Evolutionary conservation across 805 yeast species (phyloP).

Genomic region (Metschnikowia similis): DNA sequence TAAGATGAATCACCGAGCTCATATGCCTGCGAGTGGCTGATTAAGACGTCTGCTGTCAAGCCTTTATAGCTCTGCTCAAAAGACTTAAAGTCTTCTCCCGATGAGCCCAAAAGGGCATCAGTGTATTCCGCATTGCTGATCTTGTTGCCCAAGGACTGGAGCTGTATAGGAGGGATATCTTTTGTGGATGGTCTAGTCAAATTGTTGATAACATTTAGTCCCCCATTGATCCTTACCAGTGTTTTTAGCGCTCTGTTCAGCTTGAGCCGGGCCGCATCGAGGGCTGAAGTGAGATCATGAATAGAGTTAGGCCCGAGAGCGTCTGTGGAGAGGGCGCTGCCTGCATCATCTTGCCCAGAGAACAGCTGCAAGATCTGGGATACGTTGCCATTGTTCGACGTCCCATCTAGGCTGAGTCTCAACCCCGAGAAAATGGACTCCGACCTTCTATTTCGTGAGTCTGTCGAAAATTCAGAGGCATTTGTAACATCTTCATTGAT

Average conservation of each 20-base stretch:
- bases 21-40: conserved; percentile 24
- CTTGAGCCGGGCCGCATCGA: conserved; percentile 42
- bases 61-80: conserved; percentile 37
- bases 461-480: conserved; percentile 13
- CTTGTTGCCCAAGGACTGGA: conserved; percentile 33
- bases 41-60: conserved; percentile 36
- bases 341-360: conserved; percentile 16
- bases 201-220: conserved; percentile 40
- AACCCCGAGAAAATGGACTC: conserved; percentile 16
- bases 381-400: conserved; percentile 9
- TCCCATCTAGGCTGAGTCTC: conserved; percentile 15
- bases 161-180: conserved; percentile 80
- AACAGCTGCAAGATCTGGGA: conserved; percentile 16
- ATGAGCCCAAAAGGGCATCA: conserved; percentile 15
- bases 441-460: conserved; percentile 9
- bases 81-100: conserved; percentile 26
- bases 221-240: conserved; percentile 38
- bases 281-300: conserved; percentile 66
- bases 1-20: conserved; percentile 7
- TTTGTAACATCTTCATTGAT: conserved; percentile 16
- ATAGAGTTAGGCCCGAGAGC: conserved; percentile 74
- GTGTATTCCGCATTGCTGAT: conserved; percentile 22
- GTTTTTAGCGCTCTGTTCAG: conserved; percentile 29
- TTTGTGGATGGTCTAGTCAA: conserved; percentile 65
- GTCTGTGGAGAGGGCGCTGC: conserved; percentile 29